Base-by-base conservation (phyloP, 768 basidiomycete genomes). In the Tulasnella sp. region DNA sequence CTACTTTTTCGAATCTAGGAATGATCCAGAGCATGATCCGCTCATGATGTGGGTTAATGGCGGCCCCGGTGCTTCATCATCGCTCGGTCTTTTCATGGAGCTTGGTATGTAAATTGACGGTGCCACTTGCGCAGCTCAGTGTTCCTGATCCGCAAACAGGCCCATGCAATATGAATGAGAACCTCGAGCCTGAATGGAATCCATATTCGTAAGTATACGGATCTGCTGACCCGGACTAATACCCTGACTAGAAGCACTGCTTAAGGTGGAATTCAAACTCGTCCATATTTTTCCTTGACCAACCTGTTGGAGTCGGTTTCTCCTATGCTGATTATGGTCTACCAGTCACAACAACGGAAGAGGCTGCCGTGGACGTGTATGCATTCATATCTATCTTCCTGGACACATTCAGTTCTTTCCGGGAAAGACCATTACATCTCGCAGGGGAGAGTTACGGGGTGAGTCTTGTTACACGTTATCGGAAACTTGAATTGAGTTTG, bases 311-410 rank as follows among this genome's bases (percentile, higher is more conserved):
- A 2, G 81, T 82, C 5, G 82, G 81, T 1, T 84, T 78, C 61
- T 81, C 78, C 1, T 82, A 81, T 53, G 76, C 78, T 2, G 80
- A 83, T 55, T 75, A 72, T 53, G 79, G 78, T 2, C 76, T 83
- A 65, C 75, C 70, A 0, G 69, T 84, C 15, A 77, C 75, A 51
- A 85, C 81, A 0, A 83, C 85, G 0, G 84, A 88, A 63, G 78
- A 78, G n/a, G 86, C 85, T 0, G 81, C 83, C 3, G 75, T 73
- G 55, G 81, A 88, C 58, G 68, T 87, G 33, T 71, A 80, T 43
- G 79, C 83, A 0, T 88, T 88, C 64, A 69, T 87, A 47, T 68
- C 75, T 2, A 80, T 89, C 49, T 86, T 87, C 66, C 83, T 86
- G 58, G 79, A 86, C 56, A 78, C 79, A 0, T 90, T 88, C 67